These are phyloP conservation scores for Pseudocercospora musae DNA, from an alignment of 2,329 filamentous ascomycete genomes.

Conservation along the genomic window DNA sequence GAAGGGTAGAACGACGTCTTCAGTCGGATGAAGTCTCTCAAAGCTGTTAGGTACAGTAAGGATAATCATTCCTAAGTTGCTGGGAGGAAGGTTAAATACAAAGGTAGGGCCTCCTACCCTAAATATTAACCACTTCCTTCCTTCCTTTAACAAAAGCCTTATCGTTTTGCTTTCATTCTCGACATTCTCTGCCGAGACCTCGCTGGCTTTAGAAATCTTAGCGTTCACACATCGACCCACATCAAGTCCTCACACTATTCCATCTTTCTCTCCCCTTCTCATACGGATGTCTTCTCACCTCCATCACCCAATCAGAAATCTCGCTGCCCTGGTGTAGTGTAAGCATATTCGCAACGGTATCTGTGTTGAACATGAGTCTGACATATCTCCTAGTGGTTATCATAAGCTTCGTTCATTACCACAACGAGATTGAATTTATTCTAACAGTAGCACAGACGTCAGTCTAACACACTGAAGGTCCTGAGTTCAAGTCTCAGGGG, in stretches of 20 bases:
- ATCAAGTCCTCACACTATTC: neutral
- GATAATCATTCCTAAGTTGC: too few relatives aligned
- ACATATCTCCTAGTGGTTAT: neutral
- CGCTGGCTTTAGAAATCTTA: neutral
- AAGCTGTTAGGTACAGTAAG: too few relatives aligned
- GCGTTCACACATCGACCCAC: neutral
- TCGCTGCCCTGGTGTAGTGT: neutral
- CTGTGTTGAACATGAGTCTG: neutral
- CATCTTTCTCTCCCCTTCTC: neutral
- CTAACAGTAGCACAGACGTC: neutral
- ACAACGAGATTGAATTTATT: neutral
- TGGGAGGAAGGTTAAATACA: too few relatives aligned
- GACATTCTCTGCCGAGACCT: neutral
- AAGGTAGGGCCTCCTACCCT: too few relatives aligned
- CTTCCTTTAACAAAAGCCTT: too few relatives aligned
- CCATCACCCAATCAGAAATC: neutral
- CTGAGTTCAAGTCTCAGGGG: neutral
- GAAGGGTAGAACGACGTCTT: neutral
- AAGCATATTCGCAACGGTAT: neutral
- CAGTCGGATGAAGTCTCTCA: too few relatives aligned
- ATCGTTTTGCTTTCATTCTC: too few relatives aligned
- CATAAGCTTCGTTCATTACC: neutral
- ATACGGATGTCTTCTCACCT: neutral
- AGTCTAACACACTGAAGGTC: conserved; percentile 6
- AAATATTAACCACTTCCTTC: too few relatives aligned